Evolutionary conservation across 1,284 basidiomycete genomes (phyloP), one percentile per base, ranked within the genome.

Genomic region (Puccinia hordei): DNA sequence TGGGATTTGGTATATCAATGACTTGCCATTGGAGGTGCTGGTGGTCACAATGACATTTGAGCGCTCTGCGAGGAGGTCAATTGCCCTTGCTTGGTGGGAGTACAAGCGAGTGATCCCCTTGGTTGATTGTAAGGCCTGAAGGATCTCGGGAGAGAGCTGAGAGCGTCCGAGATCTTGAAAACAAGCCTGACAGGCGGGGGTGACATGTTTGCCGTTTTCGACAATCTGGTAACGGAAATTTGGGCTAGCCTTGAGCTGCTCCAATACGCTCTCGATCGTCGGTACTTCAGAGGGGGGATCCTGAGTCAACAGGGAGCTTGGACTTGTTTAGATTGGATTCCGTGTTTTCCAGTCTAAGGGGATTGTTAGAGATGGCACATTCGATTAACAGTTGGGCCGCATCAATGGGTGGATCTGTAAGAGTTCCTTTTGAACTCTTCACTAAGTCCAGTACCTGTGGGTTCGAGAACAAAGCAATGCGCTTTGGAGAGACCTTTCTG

Each of bases 21-120:
- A 95, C 86, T 96, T 96, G 10, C 94, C 94, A 3, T 93, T 94
- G 1, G 93, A 93, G 1, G 94, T 96, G 82, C 91, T 92, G 0
- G 94, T 96, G 0, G 93, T 94, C 24, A 95, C 92, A 68, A 96
- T 93, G 33, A 95, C 93, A 85, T 93, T 88, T 73, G 89, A 89
- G 8, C 89, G 89, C 51, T 86, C 84, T 13, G 87, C 85, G 24
- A 96, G 87, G 0, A 90, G 90, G 81, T 90, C 89, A 81, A 96
- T 91, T 0, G 94, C 92, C 46, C 88, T 87, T 4, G 90, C 90
- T 86, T 96, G 94, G 83, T 96, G 94, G 5, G 87, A 87, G 84
- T 94, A 96, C 55, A 95, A 86, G 1, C 88, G 87, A 2, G 86
- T 86, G 46, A 95, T 93, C 44, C 89, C 89, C 78, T 91, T 88